phyloP scores from a whole-genome alignment of 495 filamentous ascomycete genomes.

The Tetracladium marchalianum region DNA sequence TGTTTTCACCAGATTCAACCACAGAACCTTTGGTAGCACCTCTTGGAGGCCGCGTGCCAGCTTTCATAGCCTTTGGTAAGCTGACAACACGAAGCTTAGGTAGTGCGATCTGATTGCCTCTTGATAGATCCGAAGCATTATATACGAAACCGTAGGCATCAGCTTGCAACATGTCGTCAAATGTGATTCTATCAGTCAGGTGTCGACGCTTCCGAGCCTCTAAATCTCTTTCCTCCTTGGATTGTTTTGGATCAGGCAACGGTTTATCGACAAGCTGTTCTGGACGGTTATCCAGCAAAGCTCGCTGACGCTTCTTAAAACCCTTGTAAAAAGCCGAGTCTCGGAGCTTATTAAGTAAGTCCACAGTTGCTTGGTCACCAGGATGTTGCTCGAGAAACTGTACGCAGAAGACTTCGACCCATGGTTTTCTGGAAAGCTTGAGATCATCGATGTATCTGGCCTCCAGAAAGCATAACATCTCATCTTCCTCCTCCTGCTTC shows the following conservation, averaged over 20 bases:
- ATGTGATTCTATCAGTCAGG: constrained; percentile 6
- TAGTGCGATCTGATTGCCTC: constrained; percentile 7
- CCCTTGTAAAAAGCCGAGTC: neutral
- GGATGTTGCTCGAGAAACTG: neutral
- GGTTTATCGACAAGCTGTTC: neutral
- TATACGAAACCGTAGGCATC: constrained; percentile 16
- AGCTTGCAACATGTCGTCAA: constrained; percentile 11
- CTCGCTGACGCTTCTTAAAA: neutral
- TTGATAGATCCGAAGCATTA: neutral
- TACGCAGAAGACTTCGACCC: neutral
- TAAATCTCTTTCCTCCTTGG: constrained; percentile 5
- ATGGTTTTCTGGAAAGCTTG: neutral
- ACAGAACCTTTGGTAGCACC: constrained; percentile 1
- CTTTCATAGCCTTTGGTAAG: neutral
- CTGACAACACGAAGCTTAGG: neutral
- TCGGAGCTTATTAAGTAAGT: constrained; percentile 1
- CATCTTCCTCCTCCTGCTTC: constrained; percentile 4
- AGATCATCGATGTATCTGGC: constrained; percentile 2
- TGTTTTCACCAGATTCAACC: constrained; percentile 1
- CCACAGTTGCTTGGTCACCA: neutral
- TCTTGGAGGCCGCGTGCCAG: constrained; percentile 3
- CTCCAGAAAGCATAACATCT: neutral
- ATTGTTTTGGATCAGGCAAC: neutral
- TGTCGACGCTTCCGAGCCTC: constrained; percentile 7
- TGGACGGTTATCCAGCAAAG: neutral